phyloP scores from a whole-genome alignment of 2,329 filamentous ascomycete genomes.

The Graphilbum ipis-grandicollis region DNA sequence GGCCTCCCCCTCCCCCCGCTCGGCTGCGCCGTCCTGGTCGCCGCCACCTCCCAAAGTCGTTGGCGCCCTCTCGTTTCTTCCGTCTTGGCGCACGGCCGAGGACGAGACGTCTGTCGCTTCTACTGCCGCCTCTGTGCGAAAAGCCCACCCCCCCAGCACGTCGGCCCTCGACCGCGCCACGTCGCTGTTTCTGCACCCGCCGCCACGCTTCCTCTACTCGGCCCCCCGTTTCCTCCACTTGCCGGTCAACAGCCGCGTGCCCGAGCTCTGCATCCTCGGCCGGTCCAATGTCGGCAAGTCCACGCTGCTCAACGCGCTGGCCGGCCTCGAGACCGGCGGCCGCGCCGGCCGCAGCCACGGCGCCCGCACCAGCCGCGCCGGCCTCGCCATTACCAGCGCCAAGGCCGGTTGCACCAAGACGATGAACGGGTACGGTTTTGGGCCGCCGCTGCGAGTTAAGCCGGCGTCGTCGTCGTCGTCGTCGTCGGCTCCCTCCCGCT shows the following conservation, averaged over 20 bases:
- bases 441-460: constrained; percentile 16
- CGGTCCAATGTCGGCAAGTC: constrained; percentile 86
- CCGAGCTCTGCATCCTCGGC: constrained; percentile 60
- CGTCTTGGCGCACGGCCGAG: background rate
- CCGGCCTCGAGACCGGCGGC: constrained; percentile 22
- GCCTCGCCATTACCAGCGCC: constrained; percentile 30
- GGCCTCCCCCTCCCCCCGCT: no score
- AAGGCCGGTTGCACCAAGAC: constrained; percentile 34
- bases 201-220: constrained; percentile 27
- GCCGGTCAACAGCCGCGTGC: constrained; percentile 30
- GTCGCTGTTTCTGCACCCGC: constrained; percentile 11
- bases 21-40: no score
- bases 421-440: constrained; percentile 39
- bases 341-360: constrained; percentile 14
- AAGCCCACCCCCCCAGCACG: no score
- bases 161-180: constrained; percentile 10
- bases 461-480: constrained; percentile 8
- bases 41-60: no score
- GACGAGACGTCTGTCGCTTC: background rate
- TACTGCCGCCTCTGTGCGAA: no score
- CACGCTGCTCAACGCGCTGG: constrained; percentile 69
- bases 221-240: constrained; percentile 30
- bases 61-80: no score
- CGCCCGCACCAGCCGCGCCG: constrained; percentile 22
- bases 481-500: constrained; percentile 5